Evolutionary conservation across 805 yeast species (phyloP).

Genomic region (Candida alai): DNA sequence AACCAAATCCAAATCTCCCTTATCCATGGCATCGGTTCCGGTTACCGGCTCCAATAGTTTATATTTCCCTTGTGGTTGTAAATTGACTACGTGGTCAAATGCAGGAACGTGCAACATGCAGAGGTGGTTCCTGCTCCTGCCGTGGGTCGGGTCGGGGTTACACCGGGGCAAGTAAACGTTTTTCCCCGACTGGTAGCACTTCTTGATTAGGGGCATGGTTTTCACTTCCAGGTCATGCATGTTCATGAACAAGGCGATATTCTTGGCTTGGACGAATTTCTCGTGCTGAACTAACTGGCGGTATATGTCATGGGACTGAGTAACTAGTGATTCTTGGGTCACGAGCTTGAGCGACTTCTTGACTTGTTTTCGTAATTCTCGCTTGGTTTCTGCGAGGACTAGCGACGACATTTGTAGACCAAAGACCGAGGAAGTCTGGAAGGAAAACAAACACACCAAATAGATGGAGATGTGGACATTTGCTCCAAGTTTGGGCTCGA

Average conservation of each 20-base stretch:
- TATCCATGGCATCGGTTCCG: constrained; percentile 24
- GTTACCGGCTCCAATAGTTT: constrained; percentile 61
- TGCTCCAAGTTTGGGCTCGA: too few species aligned
- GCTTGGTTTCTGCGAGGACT: constrained; percentile 4
- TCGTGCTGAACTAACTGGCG: constrained; percentile 19
- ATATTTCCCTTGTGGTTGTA: constrained; percentile 68
- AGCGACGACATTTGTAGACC: background rate
- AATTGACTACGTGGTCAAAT: constrained; percentile 36
- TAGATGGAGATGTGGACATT: background rate
- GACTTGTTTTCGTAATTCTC: constrained; percentile 20
- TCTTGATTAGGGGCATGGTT: constrained; percentile 51
- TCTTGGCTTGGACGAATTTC: constrained; percentile 41
- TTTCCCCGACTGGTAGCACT: constrained; percentile 49
- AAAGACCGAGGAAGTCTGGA: background rate
- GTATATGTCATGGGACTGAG: constrained; percentile 25
- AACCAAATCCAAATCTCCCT: constrained; percentile 56
- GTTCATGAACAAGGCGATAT: constrained; percentile 68
- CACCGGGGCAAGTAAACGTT: constrained; percentile 59
- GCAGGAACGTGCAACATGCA: constrained; percentile 51
- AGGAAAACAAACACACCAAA: background rate
- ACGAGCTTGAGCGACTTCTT: constrained; percentile 18
- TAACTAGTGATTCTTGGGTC: constrained; percentile 11
- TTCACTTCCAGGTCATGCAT: constrained; percentile 71
- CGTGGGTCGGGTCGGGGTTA: constrained; percentile 22
- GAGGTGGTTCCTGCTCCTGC: constrained; percentile 40